Conservation (phyloP, 2,329 filamentous ascomycete genomes). For the Sphaerulina vaccinii region DNA sequence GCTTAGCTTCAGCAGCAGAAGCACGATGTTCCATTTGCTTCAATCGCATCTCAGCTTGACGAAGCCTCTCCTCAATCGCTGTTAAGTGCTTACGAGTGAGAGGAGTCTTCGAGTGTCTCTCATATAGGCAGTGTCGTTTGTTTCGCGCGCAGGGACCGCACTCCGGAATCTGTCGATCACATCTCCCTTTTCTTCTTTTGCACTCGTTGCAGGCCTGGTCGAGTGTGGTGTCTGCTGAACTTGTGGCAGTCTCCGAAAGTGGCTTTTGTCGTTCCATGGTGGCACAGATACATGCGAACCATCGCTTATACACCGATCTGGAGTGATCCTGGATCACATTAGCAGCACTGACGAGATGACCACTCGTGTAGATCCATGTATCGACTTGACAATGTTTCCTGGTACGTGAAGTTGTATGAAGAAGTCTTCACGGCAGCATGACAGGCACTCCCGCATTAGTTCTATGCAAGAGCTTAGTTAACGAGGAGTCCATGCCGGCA, state of each 20-base stretch:
- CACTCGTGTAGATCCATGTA: too few relatives aligned
- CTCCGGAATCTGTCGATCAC: conserved; percentile 39
- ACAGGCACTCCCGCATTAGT: neutral
- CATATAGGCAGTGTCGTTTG: conserved; percentile 50
- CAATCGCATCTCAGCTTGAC: conserved; percentile 29
- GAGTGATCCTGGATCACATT: too few relatives aligned
- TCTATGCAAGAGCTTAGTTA: neutral
- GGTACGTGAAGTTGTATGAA: neutral
- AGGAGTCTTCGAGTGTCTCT: conserved; percentile 50
- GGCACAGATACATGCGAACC: too few relatives aligned
- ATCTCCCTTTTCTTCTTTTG: conserved; percentile 30
- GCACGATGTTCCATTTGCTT: conserved; percentile 27
- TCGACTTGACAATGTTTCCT: neutral
- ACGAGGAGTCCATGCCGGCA: neutral
- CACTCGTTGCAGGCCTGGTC: conserved; percentile 34
- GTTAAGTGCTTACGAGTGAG: conserved; percentile 50
- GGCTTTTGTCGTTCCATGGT: conserved; percentile 25
- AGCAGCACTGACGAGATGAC: too few relatives aligned
- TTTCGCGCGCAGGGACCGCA: conserved; percentile 45
- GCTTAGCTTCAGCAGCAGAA: conserved; percentile 23
- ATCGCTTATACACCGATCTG: too few relatives aligned
- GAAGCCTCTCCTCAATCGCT: conserved; percentile 46
- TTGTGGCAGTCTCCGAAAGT: conserved; percentile 11
- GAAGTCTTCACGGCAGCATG: neutral
- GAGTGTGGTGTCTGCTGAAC: too few relatives aligned